Percentiles rank a stretch among this genome's conserved stretches.
These are phyloP conservation scores for Mycena belliarum DNA, from an alignment of 768 basidiomycete genomes.

Conservation along the genomic window DNA sequence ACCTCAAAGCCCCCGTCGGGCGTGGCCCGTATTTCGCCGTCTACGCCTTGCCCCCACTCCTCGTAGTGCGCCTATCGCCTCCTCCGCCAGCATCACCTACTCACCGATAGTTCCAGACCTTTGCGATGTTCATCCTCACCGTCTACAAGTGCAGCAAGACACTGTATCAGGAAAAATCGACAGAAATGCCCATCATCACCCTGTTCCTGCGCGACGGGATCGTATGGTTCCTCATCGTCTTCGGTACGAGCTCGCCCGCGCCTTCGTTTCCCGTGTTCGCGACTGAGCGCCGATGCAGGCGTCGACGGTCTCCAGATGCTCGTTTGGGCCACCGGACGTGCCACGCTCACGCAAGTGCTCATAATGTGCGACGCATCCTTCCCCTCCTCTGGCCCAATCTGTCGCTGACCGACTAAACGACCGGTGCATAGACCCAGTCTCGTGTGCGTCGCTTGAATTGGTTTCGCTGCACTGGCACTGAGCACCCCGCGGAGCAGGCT, in stretches of 20 bases:
- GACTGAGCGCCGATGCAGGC: background rate
- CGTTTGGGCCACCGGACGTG: background rate
- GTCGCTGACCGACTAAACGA: background rate
- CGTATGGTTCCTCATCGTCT: background rate
- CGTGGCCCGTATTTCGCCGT: slow-evolving; percentile 1
- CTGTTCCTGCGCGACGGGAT: background rate
- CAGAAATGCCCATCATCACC: background rate
- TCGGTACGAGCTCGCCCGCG: background rate
- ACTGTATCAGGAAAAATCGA: background rate
- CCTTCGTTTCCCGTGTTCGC: background rate
- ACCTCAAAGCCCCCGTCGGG: background rate
- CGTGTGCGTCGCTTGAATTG: background rate
- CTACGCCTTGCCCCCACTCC: slow-evolving; percentile 2
- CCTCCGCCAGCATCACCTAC: background rate
- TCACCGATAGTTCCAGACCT: background rate
- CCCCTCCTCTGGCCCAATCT: no score
- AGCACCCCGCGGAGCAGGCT: background rate
- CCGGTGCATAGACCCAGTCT: background rate
- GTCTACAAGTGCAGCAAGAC: slow-evolving; percentile 1
- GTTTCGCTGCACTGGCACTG: background rate
- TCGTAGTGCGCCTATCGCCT: background rate
- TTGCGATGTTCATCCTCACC: slow-evolving; percentile 1
- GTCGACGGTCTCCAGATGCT: background rate
- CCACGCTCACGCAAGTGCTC: slow-evolving; percentile 4
- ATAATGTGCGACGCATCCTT: background rate